Conservation (phyloP, 805 yeast species). For the Kazachstania kunashirensis region DNA sequence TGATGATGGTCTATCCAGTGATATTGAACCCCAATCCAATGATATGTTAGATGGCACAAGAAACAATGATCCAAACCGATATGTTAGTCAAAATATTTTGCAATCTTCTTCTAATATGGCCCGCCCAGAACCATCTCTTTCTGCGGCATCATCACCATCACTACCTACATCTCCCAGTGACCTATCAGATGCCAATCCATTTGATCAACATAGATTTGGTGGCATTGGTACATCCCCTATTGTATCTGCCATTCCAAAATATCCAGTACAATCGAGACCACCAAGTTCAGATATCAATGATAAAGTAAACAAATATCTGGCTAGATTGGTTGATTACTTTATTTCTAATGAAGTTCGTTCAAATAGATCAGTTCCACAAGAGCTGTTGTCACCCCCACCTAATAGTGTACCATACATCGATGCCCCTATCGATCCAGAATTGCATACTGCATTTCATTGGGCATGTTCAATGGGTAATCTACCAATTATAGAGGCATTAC, state of each 20-base stretch:
- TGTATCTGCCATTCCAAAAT: constrained; percentile 24
- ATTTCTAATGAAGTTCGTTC: constrained; percentile 26
- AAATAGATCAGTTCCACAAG: constrained; percentile 21
- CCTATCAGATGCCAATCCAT: constrained; percentile 23
- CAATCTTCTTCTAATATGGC: neutral
- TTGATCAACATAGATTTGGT: constrained; percentile 23
- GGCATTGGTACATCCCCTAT: constrained; percentile 28
- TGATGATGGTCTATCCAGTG: constrained; percentile 32
- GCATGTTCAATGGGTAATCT: constrained; percentile 92
- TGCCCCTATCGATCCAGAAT: constrained; percentile 85
- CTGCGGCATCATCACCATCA: constrained; percentile 26
- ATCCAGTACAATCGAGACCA: constrained; percentile 16
- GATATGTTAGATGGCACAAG: neutral
- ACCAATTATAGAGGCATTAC: constrained; percentile 62
- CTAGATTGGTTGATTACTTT: constrained; percentile 27
- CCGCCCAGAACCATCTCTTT: constrained; percentile 4
- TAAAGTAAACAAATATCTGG: constrained; percentile 25
- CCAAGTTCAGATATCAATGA: constrained; percentile 26
- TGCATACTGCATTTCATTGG: constrained; percentile 94
- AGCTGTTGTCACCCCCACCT: constrained; percentile 24
- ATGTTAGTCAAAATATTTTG: neutral
- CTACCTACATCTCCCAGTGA: constrained; percentile 29
- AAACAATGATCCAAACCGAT: neutral
- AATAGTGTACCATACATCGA: constrained; percentile 37
- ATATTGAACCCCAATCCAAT: constrained; percentile 23